phyloP scores from a whole-genome alignment of 192 early-diverging fungal genomes.

The Diversispora eburnea region DNA sequence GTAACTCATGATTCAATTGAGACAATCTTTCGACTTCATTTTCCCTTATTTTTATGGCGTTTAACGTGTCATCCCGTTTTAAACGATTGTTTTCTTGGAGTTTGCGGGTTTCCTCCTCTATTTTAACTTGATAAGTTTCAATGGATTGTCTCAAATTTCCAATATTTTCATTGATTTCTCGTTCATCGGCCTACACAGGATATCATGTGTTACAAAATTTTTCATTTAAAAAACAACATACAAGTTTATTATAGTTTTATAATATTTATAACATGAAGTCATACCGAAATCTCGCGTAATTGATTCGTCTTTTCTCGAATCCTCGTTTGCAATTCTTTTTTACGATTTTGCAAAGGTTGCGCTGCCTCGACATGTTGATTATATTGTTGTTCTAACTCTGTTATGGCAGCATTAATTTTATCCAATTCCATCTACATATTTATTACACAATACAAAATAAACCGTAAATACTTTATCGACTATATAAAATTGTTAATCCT shows the following conservation, averaged over 20 bases:
- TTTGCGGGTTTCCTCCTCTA: conserved; percentile 43
- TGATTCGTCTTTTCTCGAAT: conserved; percentile 50
- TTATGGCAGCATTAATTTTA: conserved; percentile 33
- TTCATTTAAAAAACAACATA: neutral
- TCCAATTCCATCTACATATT: conserved; percentile 30
- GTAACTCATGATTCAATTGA: conserved; percentile 25
- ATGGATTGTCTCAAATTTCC: conserved; percentile 35
- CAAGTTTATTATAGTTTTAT: neutral
- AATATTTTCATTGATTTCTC: conserved; percentile 45
- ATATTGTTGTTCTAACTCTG: conserved; percentile 37
- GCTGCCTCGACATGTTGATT: conserved; percentile 36
- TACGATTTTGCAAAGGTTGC: conserved; percentile 48
- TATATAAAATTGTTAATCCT: conserved; percentile 25
- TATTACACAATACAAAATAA: neutral
- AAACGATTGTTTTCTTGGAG: conserved; percentile 31
- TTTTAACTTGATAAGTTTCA: conserved; percentile 46
- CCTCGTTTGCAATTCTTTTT: conserved; percentile 35
- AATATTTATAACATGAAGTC: neutral
- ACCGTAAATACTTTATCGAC: conserved; percentile 14
- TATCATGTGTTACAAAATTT: neutral
- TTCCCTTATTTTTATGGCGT: conserved; percentile 38
- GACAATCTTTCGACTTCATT: conserved; percentile 36
- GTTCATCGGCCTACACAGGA: conserved; percentile 32
- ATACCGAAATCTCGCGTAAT: conserved; percentile 35
- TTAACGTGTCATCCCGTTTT: conserved; percentile 40